Evolutionary conservation across 768 basidiomycete species (phyloP).

Genomic region (Rhodotorula diobovata): DNA sequence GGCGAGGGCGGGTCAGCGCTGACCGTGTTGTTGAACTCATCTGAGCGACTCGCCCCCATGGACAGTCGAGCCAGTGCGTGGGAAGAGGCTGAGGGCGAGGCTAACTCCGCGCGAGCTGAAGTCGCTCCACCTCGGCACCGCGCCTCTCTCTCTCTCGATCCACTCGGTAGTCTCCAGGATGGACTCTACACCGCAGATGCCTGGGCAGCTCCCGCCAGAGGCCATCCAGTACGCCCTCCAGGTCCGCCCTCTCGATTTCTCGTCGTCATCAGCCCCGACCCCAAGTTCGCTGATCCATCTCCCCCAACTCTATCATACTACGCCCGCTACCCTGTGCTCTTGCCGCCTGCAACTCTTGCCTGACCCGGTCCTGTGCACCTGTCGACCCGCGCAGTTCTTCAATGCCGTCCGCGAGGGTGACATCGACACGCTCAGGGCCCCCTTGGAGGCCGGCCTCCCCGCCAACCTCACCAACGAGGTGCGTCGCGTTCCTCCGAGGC

Average conservation of each 20-base stretch:
- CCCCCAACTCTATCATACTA: neutral
- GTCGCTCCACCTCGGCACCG: neutral
- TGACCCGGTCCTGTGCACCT: too few relatives aligned
- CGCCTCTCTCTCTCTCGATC: too few relatives aligned
- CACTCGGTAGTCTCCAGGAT: neutral
- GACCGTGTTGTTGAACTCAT: neutral
- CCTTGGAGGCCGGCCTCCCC: constrained; percentile 55
- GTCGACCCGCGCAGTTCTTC: constrained; percentile 23
- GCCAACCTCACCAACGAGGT: constrained; percentile 63
- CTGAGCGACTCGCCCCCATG: neutral
- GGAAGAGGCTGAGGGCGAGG: neutral
- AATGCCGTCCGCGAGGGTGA: constrained; percentile 9
- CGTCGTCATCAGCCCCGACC: neutral
- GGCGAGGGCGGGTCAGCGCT: neutral
- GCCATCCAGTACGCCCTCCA: constrained; percentile 28
- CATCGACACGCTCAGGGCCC: constrained; percentile 6
- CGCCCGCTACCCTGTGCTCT: neutral
- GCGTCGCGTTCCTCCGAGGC: neutral
- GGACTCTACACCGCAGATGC: neutral
- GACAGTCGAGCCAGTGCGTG: neutral
- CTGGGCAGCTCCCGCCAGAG: constrained; percentile 1
- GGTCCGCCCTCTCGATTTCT: neutral
- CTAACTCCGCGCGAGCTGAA: too few relatives aligned
- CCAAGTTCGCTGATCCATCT: neutral
- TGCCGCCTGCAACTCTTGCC: too few relatives aligned